Base-by-base conservation (phyloP, 371 early-diverging fungal genomes). In the Thermomucor indicae-seudaticae region DNA sequence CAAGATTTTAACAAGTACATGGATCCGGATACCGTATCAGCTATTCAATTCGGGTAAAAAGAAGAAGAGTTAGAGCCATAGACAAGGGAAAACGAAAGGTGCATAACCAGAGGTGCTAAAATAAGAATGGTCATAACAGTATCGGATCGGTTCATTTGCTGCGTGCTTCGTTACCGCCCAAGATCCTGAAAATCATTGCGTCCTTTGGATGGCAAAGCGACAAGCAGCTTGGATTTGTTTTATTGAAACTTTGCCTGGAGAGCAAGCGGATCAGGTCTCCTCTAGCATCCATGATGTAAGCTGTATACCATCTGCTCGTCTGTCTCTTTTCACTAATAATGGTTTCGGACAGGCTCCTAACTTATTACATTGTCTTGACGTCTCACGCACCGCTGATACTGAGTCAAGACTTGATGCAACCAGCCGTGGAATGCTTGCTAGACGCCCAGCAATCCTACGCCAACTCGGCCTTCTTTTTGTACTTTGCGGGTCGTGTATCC, bases 391-490 rank as follows among this genome's bases (percentile, higher is more conserved):
- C 77, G 23, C 77, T 70, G 42, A 51, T 76, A 2, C 58, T 76
- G n/a, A 60, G 67, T 3, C 47, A 58, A 5, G 73, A 72, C 14
- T 35, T 72, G 2, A 58, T 70, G 6, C 73, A 76, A 44, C 70
- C 80, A 16, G 81, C 84, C 12, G 76, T 80, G 38, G 79, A 80
- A 57, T 75, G 78, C 24, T 57, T 83, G 8, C 49, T 78, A 35
- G 80, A 81, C 27, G 83, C 85, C 1, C 72, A 80, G 25, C 49
- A 70, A 19, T 65, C 64, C 17, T 81, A 78, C 45, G 78, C 80
- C n/a, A 79, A 80, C 31, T 81, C 81, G 1, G 80, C 81, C 3
- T 80, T 82, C 47, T 84, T 84, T 61, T 52, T 80, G 11, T 82
- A 75, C 44, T 81, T 81, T 62, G 69, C 78, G 0, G 85, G 83